Evolutionary conservation across 441 rosid species (phyloP).

Genomic region (Adansonia rubrostipa): DNA sequence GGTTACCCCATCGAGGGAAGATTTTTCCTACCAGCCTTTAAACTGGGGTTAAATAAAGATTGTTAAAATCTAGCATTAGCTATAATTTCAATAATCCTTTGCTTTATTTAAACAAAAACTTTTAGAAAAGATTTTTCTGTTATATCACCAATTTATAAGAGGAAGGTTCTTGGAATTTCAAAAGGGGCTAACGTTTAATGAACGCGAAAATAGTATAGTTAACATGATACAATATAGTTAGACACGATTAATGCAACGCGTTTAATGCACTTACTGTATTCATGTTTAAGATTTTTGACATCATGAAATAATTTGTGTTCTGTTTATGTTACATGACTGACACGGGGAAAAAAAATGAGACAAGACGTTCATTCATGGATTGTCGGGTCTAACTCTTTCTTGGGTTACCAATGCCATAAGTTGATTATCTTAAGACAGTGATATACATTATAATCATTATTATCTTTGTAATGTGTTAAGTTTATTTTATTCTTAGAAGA

Average conservation of each 20-base stretch:
- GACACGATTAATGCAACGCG: no score
- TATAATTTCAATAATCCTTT: not conserved
- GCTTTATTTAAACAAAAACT: not conserved
- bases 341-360: not conserved
- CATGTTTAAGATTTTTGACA: not conserved
- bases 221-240: no score
- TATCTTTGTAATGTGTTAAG: conserved; percentile 10
- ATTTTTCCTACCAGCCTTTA: not conserved
- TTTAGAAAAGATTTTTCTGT: not conserved
- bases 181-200: not conserved
- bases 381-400: not conserved
- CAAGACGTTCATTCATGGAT: not conserved
- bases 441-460: not conserved
- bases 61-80: not conserved
- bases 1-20: not conserved
- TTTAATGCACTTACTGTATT: no score
- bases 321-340: not conserved
- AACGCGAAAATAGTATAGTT: no score
- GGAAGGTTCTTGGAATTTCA: not conserved
- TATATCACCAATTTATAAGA: not conserved
- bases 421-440: not conserved
- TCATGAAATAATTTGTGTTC: not conserved
- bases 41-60: not conserved
- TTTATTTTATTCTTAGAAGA: not conserved
- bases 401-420: not conserved